Base-by-base conservation (phyloP, 2,329 filamentous ascomycete genomes). In the Keithomyces neogunnii region DNA sequence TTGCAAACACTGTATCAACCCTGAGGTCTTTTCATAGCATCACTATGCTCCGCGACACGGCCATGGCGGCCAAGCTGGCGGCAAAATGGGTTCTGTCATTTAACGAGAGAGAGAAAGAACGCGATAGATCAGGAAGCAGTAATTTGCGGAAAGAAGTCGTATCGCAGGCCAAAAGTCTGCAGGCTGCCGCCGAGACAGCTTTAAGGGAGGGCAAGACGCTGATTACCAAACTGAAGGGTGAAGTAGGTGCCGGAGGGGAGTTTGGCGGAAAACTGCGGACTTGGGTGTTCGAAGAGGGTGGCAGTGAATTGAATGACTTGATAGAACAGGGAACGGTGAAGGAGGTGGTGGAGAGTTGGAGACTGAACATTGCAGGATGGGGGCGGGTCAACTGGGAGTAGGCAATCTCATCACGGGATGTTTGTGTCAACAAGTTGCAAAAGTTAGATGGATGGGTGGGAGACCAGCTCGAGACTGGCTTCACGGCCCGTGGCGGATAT, bases 61-160 rank as follows among this genome's bases (percentile, higher is more conserved):
- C 69, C 0, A 55, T 54, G 2, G 71, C 70, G 3, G 59, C 63
- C 10, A 63, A 62, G 40, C 56, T 63, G 4, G 54, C 64, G 0
- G 56, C 61, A 2, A 60, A 64, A 31, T 71, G 71, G 65, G 60
- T 72, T 3, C 50, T 67, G 2, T 45, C 55, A 1, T 66, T 66
- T 45, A 67, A 68, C 45, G 67, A 71, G n/a, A 63, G 63, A 4
- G 66, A 70, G 50, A 71, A 67, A 53, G 68, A 69, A 44, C 62
- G 67, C 4, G 69, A 71, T 45, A 60, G 66, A 5, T 71, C 68
- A 0, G 69, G 69, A 1, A 66, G 65, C 54, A 70, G 63, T 45
- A 63, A 61, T 9, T 56, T 72, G 8, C 64, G 67, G 2, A 72
- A 71, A 42, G 70, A 72, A 1, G 59, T 68, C 1, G 55, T 67